phyloP scores from a whole-genome alignment of 192 early-diverging fungal species.

The Coemansia sp. region DNA sequence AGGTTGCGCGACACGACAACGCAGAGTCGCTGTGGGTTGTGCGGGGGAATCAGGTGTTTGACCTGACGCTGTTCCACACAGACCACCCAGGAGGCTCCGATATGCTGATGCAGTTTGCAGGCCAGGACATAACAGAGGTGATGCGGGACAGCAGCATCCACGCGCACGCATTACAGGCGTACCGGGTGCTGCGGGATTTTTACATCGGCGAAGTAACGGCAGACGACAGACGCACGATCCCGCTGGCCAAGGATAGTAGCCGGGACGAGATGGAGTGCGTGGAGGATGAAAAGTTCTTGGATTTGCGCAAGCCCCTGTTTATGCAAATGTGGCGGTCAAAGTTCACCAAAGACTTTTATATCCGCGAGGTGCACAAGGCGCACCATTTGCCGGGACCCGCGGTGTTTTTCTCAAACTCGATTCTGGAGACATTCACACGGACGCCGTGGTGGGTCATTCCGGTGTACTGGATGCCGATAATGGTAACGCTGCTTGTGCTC shows the following conservation, averaged over 20 bases:
- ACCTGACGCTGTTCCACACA: slow-evolving; percentile 80
- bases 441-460: slow-evolving; percentile 93
- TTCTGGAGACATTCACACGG: slow-evolving; percentile 81
- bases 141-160: slow-evolving; percentile 80
- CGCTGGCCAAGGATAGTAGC: slow-evolving; percentile 44
- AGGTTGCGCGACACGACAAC: slow-evolving; percentile 76
- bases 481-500: slow-evolving; percentile 31
- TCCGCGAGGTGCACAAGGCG: slow-evolving; percentile 89
- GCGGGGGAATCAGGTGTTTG: slow-evolving; percentile 79
- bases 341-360: slow-evolving; percentile 81
- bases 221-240: slow-evolving; percentile 52
- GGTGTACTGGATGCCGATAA: slow-evolving; percentile 82
- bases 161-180: slow-evolving; percentile 79
- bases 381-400: slow-evolving; percentile 76
- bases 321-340: slow-evolving; percentile 72
- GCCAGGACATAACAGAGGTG: slow-evolving; percentile 75
- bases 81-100: slow-evolving; percentile 97
- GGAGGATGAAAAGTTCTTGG: slow-evolving; percentile 71
- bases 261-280: slow-evolving; percentile 58
- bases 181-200: slow-evolving; percentile 83
- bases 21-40: slow-evolving; percentile 79
- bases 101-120: slow-evolving; percentile 81
- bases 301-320: slow-evolving; percentile 77
- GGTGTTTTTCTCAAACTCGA: slow-evolving; percentile 73
- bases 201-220: slow-evolving; percentile 66